Evolutionary conservation across 805 yeast species (phyloP), one percentile per base, ranked within the genome.

Genomic region (Zygoascus biomembranicola): DNA sequence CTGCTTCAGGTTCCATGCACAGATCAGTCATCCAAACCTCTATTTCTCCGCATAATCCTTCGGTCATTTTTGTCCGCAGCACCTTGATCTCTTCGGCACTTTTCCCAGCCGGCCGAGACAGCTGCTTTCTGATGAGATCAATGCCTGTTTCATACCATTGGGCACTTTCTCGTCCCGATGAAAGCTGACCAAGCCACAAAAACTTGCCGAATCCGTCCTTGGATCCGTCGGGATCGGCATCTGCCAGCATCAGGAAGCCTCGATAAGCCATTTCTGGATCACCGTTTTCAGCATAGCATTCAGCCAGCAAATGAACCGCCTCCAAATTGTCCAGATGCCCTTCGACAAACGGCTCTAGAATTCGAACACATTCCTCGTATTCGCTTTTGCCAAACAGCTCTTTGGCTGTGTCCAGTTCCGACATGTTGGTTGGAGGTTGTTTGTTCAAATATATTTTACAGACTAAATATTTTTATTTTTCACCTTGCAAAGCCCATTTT

Each of bases 21-120:
- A 90, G 73, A 72, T 92, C 97, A 1, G 98, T 92, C 97, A 90
- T 88, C 96, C 96, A 90, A 49, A 65, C 63, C 58, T 92, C 99
- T 63, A 94, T 86, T 72, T 85, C 78, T 6, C 96, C 84, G 60
- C 92, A 82, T 28, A 88, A 72, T 0, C 92, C 96, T 64, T 83
- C 86, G 58, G 85, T 81, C 48, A 88, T 65, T 65, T 85, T 87
- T 18, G 77, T 66, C 16, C 62, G 62, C 16, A 65, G 60, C 16
- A 63, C 52, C 5, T 46, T 46, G 26, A 42, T 13, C 32, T 55
- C 59, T 19, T 47, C 49, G 10, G 47, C 32, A 41, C 43, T 51
- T 26, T 42, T 47, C 32, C 32, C 35, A 9, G 31, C 47, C 5
- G 13, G 14, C 28, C 28, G 28, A 43, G 70, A 69, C 43, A 75